Evolutionary conservation across 371 early-diverging fungal species (phyloP).

Genomic region (Nematocida major): DNA sequence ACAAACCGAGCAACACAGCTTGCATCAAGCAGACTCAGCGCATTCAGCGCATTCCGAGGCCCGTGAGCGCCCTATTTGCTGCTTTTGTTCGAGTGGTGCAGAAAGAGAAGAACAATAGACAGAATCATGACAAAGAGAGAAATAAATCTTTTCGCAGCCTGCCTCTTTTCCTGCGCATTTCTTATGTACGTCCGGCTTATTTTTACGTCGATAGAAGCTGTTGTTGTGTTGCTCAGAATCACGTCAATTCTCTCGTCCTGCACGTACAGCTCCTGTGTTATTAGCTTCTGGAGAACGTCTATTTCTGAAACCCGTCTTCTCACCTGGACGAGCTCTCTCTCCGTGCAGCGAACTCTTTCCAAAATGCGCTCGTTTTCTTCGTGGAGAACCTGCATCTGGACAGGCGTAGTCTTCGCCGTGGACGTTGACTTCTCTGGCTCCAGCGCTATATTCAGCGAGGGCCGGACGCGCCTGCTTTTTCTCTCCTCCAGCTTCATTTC

Average conservation of each 20-base stretch:
- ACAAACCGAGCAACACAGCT: too few relatives aligned
- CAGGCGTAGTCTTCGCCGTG: neutral
- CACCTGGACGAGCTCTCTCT: constrained; percentile 19
- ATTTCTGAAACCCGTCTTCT: constrained; percentile 40
- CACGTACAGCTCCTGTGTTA: constrained; percentile 37
- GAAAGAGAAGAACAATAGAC: constrained; percentile 19
- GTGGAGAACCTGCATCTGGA: constrained; percentile 28
- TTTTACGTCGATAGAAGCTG: constrained; percentile 33
- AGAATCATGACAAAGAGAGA: constrained; percentile 37
- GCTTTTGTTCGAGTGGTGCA: constrained; percentile 30
- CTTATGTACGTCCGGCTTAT: constrained; percentile 37
- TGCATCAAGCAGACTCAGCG: too few relatives aligned
- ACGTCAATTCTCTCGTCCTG: constrained; percentile 48
- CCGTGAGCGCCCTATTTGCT: neutral
- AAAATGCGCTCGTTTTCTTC: constrained; percentile 47
- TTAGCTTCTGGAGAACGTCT: constrained; percentile 40
- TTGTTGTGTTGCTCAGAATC: constrained; percentile 17
- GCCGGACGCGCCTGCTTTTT: neutral
- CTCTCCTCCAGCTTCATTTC: constrained; percentile 26
- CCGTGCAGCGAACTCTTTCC: constrained; percentile 13
- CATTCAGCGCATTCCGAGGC: too few relatives aligned
- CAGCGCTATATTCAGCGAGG: constrained; percentile 42
- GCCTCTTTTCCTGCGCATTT: constrained; percentile 29
- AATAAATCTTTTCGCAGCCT: constrained; percentile 13
- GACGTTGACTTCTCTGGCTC: constrained; percentile 44